phyloP scores from a whole-genome alignment of 2,329 filamentous ascomycete genomes.

The Beauveria varroae region DNA sequence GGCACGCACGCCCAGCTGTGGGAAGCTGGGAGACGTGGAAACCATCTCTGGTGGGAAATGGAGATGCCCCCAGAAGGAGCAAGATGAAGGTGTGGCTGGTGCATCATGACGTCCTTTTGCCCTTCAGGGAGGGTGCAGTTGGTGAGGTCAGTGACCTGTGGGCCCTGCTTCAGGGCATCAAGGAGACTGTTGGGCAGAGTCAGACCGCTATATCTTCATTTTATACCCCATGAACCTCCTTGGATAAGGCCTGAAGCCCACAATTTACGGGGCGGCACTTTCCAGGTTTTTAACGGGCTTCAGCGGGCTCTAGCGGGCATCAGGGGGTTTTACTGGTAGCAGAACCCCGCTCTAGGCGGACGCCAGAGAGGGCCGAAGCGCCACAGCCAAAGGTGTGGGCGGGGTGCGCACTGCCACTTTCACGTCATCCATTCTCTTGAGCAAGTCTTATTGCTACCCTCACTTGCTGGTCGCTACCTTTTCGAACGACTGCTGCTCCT shows the following conservation, averaged over 20 bases:
- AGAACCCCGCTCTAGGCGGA: not conserved
- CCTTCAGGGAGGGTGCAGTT: not conserved
- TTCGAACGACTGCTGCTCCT: not conserved
- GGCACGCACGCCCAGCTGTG: not conserved
- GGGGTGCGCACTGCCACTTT: conserved; percentile 8
- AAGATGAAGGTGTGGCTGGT: not conserved
- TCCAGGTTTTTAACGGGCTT: not conserved
- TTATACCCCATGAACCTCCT: not conserved
- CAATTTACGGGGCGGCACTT: conserved; percentile 8
- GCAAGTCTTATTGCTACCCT: too few species aligned
- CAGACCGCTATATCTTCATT: not conserved
- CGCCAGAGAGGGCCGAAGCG: not conserved
- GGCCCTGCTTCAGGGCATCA: not conserved
- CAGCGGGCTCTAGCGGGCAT: not conserved
- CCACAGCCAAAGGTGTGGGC: conserved; percentile 1
- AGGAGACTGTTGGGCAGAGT: not conserved
- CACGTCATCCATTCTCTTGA: conserved; percentile 4
- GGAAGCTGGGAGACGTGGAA: not conserved
- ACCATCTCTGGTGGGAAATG: not conserved
- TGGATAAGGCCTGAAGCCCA: not conserved
- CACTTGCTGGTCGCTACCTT: too few species aligned
- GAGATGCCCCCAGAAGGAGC: not conserved
- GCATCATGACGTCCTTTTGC: conserved; percentile 1
- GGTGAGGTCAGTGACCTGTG: not conserved
- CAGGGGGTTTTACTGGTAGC: too few species aligned